These are phyloP conservation scores for Oryza glumipatula DNA, from an alignment of 176 grass and related monocot species.

Conservation along the genomic window DNA sequence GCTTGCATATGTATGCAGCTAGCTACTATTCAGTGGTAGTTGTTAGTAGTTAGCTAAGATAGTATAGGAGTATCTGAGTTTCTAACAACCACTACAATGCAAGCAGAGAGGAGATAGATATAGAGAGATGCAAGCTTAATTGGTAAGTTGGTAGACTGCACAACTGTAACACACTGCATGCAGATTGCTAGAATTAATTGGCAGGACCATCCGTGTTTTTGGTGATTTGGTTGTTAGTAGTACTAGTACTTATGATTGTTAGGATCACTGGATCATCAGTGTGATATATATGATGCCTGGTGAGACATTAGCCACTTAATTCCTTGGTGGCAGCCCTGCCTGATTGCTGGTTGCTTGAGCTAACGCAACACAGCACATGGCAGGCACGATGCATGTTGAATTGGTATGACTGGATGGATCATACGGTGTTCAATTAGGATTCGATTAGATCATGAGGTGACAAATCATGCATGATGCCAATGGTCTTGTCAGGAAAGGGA, in stretches of 20 bases:
- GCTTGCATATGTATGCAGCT: background rate
- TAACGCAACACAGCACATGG: background rate
- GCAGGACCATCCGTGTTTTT: slow-evolving; percentile 23
- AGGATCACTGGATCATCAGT: background rate
- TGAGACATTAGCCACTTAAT: background rate
- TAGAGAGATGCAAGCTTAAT: no score
- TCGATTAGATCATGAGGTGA: background rate
- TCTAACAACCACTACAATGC: background rate
- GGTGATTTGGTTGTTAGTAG: background rate
- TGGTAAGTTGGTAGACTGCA: background rate
- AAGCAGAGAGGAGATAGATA: background rate
- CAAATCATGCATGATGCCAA: background rate
- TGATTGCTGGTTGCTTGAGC: background rate
- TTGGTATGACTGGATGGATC: background rate
- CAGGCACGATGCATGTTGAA: background rate
- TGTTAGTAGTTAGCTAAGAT: background rate
- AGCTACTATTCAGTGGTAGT: background rate
- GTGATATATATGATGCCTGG: background rate
- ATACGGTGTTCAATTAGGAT: background rate
- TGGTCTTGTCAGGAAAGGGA: slow-evolving; percentile 1
- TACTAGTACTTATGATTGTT: no score
- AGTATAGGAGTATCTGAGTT: background rate
- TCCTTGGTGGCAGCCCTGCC: background rate
- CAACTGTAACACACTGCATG: slow-evolving; percentile 14
- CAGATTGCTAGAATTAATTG: background rate